Percentiles rank a stretch among this genome's conserved stretches.
These are phyloP conservation scores for Aegilops tauschii DNA, from an alignment of 176 grass and related monocot genomes.

Conservation along the genomic window DNA sequence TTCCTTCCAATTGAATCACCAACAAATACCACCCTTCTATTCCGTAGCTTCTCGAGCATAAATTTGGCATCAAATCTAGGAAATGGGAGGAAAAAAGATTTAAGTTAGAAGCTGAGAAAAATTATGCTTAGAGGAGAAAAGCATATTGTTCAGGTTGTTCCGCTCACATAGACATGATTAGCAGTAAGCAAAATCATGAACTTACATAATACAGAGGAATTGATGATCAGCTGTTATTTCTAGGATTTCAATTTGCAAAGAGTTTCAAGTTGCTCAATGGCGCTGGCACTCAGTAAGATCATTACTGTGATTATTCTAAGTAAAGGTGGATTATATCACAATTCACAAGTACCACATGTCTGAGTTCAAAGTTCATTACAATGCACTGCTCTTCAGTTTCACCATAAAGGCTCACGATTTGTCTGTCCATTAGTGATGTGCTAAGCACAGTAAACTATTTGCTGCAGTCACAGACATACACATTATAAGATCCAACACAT, in stretches of 20 bases:
- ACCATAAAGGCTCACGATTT: neutral
- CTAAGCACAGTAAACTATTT: neutral
- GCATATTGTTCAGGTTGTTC: neutral
- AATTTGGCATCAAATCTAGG: slow-evolving; percentile 63
- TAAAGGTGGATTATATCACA: neutral
- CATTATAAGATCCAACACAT: neutral
- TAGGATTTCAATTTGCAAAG: neutral
- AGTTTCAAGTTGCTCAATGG: neutral
- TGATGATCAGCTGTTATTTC: neutral
- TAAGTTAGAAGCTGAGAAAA: neutral
- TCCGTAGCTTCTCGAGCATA: slow-evolving; percentile 65
- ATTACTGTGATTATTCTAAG: neutral
- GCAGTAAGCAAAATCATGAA: neutral
- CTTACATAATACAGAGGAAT: neutral
- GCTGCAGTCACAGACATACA: neutral
- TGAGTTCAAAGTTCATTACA: neutral
- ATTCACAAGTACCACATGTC: neutral
- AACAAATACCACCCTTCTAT: slow-evolving; percentile 77
- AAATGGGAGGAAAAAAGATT: neutral
- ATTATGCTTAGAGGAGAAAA: neutral
- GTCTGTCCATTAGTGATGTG: neutral
- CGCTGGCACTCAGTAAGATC: neutral
- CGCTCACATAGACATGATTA: neutral
- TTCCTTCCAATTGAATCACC: slow-evolving; percentile 95
- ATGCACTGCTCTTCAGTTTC: neutral